Percentiles rank a stretch among this genome's conserved stretches.
These are phyloP conservation scores for Leptomonas pyrrhocoris DNA, from an alignment of 208 protist species.

Conservation along the genomic window DNA sequence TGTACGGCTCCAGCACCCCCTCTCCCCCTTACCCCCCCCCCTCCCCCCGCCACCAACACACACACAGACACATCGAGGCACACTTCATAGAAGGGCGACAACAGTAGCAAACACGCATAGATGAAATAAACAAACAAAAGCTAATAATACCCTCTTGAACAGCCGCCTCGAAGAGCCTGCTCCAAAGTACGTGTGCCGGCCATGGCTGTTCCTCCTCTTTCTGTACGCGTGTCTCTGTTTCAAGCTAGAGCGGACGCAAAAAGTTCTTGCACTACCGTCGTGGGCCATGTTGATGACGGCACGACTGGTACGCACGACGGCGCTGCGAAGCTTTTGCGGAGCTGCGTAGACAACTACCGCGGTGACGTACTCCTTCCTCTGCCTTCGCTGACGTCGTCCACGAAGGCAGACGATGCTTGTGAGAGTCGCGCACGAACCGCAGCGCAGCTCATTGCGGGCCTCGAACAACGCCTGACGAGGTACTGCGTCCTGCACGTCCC, in stretches of 20 bases:
- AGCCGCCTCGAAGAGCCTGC: too few relatives aligned
- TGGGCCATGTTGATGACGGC: background rate
- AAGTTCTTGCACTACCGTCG: background rate
- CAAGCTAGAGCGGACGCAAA: background rate
- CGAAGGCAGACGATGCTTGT: background rate
- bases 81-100: too few relatives aligned
- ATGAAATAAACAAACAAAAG: too few relatives aligned
- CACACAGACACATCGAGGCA: too few relatives aligned
- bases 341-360: slow-evolving; percentile 26
- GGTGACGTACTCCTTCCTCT: slow-evolving; percentile 34
- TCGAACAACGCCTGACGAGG: slow-evolving; percentile 50
- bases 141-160: too few relatives aligned
- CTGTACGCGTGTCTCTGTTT: slow-evolving; percentile 6
- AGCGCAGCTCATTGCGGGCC: slow-evolving; percentile 24
- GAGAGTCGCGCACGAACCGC: background rate
- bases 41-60: too few relatives aligned
- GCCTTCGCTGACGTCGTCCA: background rate
- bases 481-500: slow-evolving; percentile 54
- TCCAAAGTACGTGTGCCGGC: background rate
- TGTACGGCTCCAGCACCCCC: too few relatives aligned
- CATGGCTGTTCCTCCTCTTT: background rate
- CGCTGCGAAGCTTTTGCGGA: slow-evolving; percentile 10
- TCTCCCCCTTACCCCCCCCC: too few relatives aligned
- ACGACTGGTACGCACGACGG: background rate
- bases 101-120: too few relatives aligned